Evolutionary conservation across 768 basidiomycete genomes (phyloP), one percentile per base, ranked within the genome.

Genomic region (Hypholoma sublateritium): DNA sequence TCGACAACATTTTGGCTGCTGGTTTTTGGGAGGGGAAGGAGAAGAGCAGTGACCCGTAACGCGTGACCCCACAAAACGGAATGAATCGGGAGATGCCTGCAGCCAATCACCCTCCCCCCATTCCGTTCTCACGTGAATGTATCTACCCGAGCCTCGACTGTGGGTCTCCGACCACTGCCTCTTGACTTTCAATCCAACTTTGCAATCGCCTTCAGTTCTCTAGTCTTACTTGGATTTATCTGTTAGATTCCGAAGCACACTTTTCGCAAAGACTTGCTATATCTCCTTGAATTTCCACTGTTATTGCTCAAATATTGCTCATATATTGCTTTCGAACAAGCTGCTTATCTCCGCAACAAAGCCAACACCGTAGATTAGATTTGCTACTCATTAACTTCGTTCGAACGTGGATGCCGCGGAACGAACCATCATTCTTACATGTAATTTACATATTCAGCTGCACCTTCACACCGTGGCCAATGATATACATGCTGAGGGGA

Each of bases 1-100:
- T 91, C 74, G 87, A 85, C 72, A 91, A 74, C 89, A 91, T 91
- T 89, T 86, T 76, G 70, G 66, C 68, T 69, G 71, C 70, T 74
- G 70, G 71, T 71, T 80, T 81, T 80, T 73, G 68, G 67, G 67
- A 67, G 71, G 17, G 71, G 70, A 72, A 70, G 69, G 69, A 70
- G 68, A 65, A 66, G 65, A 70, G 67, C 68, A 57, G 70, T 70
- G 64, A 68, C 70, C 49, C 55, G 78, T 80, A 77, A 80, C 80
- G 74, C 74, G 75, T 75, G 73, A 77, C 74, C 59, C 53, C 57
- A 47, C 63, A 53, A 51, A 61, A 72, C 80, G 82, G 80, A 72
- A 70, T 74, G 76, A 77, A 79, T 75, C 81, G 81, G 81, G 74
- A 70, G 69, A 61, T 59, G 56, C 56, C 58, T 43, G 52, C 57